Evolutionary conservation across 2,329 filamentous ascomycete genomes (phyloP).

Genomic region (Fusarium sp.): DNA sequence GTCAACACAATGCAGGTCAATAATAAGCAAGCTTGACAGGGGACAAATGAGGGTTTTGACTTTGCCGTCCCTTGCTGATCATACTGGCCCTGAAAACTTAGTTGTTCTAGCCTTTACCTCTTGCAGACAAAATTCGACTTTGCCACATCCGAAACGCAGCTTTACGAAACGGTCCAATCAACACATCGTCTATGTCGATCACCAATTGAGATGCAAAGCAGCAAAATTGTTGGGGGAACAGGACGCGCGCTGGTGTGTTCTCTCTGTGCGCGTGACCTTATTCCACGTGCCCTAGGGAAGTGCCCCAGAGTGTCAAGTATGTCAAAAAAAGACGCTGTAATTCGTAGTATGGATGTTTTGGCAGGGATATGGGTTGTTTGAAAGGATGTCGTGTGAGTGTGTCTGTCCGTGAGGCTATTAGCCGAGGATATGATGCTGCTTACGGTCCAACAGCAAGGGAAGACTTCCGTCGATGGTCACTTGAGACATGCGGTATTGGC

Average conservation of each 20-base stretch:
- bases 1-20: background rate
- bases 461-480: constrained; percentile 18
- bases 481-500: background rate
- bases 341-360: constrained; percentile 3
- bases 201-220: constrained; percentile 23
- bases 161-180: constrained; percentile 25
- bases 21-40: background rate
- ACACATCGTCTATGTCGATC: constrained; percentile 24
- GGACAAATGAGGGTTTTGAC: background rate
- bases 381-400: background rate
- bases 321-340: background rate
- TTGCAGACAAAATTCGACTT: constrained; percentile 8
- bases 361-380: background rate
- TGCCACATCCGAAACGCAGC: constrained; percentile 17
- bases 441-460: background rate
- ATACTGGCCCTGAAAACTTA: background rate
- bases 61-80: constrained; percentile 18
- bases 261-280: constrained; percentile 31
- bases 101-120: background rate
- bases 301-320: background rate
- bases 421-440: constrained; percentile 19
- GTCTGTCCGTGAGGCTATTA: constrained; percentile 4
- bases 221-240: constrained; percentile 35
- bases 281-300: constrained; percentile 20
- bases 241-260: constrained; percentile 27